Evolutionary conservation across 2,329 filamentous ascomycete genomes (phyloP), one percentile per base, ranked within the genome.

Genomic region (Fusarium chlamydosporum): DNA sequence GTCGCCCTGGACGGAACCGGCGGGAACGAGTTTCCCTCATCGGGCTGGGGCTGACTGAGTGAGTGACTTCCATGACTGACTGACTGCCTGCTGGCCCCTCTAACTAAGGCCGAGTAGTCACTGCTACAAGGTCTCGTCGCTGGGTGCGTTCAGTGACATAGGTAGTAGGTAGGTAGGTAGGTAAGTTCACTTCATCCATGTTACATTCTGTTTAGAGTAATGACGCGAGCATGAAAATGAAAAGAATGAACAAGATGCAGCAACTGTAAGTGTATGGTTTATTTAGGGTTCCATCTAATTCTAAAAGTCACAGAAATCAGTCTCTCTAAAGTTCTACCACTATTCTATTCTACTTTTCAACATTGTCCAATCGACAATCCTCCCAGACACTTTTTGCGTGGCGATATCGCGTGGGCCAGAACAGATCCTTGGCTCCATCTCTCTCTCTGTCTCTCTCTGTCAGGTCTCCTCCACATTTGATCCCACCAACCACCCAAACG

Each of bases 341-440:
- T 48, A 34, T n/a, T 40, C 16, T 43, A 43, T 16, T 23, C 26
- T 26, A 18, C 15, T 18, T 9, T 23, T 5, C 12, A 15, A 40
- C 20, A 20, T 18, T 31, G 35, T 20, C 10, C 20, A 5, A 29
- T 29, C 11, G n/a, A 41, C 12, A 40, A 45, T 29, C 16, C n/a
- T 18, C 37, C 37, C 50, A 41, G 33, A 20, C 34, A 40, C 46
- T 3, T 58, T 23, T 31, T 54, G 47, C 26, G 69, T 72, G 69
- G 69, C 69, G 63, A 71, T 54, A 47, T 72, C 63, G 62, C 69
- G 53, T 71, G 59, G 59, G 67, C 56, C 60, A 70, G 23, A 23
- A 23, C 23, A 23, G 54, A 51, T 47, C 56, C 56, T 65, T 52
- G 61, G 46, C 40, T 65, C 40, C 34, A 37, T 54, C n/a, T n/a